Evolutionary conservation across 2,329 filamentous ascomycete genomes (phyloP).

Genomic region (Tricladium varicosporioides): DNA sequence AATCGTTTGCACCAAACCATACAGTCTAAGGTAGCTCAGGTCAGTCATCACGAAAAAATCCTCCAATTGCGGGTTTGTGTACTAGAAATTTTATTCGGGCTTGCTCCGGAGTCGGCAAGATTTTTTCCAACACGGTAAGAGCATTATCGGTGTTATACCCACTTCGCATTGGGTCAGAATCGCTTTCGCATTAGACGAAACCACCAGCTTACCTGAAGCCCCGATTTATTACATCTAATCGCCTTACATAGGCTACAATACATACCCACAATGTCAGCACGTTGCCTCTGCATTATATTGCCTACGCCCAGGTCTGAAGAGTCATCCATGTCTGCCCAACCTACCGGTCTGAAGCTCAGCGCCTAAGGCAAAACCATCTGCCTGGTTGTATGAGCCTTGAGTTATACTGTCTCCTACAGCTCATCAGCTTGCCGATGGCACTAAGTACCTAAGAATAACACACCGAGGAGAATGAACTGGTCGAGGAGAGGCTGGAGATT

Average conservation of each 20-base stretch:
- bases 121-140: constrained; percentile 62
- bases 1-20: constrained; percentile 74
- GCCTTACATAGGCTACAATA: constrained; percentile 5
- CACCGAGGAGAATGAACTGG: constrained; percentile 4
- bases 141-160: constrained; percentile 81
- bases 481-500: neutral
- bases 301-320: neutral
- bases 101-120: constrained; percentile 63
- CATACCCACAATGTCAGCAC: neutral
- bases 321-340: neutral
- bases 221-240: constrained; percentile 6
- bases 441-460: neutral
- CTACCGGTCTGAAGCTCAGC: constrained; percentile 4
- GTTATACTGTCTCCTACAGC: constrained; percentile 4
- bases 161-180: constrained; percentile 25
- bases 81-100: constrained; percentile 61
- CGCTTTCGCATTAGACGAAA: neutral
- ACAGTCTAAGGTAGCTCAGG: neutral
- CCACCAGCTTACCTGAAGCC: constrained; percentile 2
- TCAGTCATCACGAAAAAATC: no score
- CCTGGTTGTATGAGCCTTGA: neutral
- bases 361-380: constrained; percentile 1
- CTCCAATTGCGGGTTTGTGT: constrained; percentile 37
- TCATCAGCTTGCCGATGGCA: neutral
- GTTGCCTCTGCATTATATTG: no score